Conservation (phyloP, 345 rosid genomes). For the Raphanus sativus region DNA sequence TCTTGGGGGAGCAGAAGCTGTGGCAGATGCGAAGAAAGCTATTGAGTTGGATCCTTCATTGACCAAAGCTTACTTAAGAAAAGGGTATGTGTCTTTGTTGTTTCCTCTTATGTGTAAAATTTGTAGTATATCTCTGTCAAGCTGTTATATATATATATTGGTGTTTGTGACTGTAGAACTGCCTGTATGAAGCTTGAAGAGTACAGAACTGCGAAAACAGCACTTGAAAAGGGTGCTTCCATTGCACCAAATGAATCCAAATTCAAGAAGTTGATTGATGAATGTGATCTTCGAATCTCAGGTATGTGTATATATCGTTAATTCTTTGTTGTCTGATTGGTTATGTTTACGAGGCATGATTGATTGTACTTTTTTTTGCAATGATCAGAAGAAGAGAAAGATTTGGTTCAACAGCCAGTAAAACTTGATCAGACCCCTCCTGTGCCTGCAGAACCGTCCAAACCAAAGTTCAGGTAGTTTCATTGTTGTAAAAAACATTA, state of each 20-base stretch:
- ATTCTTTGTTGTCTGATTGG: slow-evolving; percentile 1
- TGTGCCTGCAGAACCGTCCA: slow-evolving; percentile 34
- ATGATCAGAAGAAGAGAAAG: slow-evolving; percentile 37
- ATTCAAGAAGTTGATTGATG: slow-evolving; percentile 68
- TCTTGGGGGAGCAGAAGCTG: slow-evolving; percentile 61
- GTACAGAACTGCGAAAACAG: slow-evolving; percentile 77
- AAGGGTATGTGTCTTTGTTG: slow-evolving; percentile 53
- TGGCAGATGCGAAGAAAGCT: slow-evolving; percentile 77
- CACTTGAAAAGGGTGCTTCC: slow-evolving; percentile 67
- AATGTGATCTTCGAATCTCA: slow-evolving; percentile 60
- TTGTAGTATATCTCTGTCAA: not conserved
- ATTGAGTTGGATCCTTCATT: slow-evolving; percentile 65
- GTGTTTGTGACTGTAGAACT: slow-evolving; percentile 44
- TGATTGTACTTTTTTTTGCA: not conserved
- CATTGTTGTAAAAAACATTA: not conserved
- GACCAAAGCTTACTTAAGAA: slow-evolving; percentile 81
- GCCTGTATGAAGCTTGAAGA: slow-evolving; percentile 95
- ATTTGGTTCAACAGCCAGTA: slow-evolving; percentile 28
- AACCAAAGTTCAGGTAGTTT: slow-evolving; percentile 54
- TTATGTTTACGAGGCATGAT: not conserved
- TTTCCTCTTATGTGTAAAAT: not conserved
- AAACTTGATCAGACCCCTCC: slow-evolving; percentile 18
- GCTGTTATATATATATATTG: not conserved
- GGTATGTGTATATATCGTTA: slow-evolving; percentile 35
- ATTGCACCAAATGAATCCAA: slow-evolving; percentile 57